These are phyloP conservation scores for Vitis hybrid DNA, from an alignment of 177 flowering plant species.

Conservation along the genomic window DNA sequence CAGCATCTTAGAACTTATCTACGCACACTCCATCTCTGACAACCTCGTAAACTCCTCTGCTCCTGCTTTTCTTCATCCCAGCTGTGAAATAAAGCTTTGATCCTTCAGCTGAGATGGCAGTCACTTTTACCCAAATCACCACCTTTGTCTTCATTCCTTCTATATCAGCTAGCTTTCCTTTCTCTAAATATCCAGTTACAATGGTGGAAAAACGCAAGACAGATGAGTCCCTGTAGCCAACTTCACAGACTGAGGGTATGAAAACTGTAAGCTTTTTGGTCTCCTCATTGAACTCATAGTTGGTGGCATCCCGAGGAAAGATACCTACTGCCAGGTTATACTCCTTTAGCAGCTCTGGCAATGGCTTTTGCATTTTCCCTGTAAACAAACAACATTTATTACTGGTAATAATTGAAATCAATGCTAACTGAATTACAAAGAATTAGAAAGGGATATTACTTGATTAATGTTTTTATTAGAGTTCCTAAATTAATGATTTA, in stretches of 20 bases:
- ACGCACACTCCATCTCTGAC: slow-evolving; percentile 68
- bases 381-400: slow-evolving; percentile 11
- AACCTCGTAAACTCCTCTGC: slow-evolving; percentile 80
- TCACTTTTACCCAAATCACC: slow-evolving; percentile 87
- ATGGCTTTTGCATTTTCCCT: slow-evolving; percentile 95
- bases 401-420: no score
- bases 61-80: slow-evolving; percentile 77
- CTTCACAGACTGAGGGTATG: slow-evolving; percentile 83
- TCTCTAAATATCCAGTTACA: slow-evolving; percentile 78
- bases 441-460: no score
- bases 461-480: no score
- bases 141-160: slow-evolving; percentile 94
- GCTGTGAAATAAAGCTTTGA: slow-evolving; percentile 71
- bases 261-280: slow-evolving; percentile 74
- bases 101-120: slow-evolving; percentile 66
- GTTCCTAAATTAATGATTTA: no score
- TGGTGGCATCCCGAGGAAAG: slow-evolving; percentile 94
- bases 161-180: slow-evolving; percentile 78
- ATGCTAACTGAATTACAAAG: no score
- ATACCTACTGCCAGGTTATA: slow-evolving; percentile 76
- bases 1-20: slow-evolving; percentile 43
- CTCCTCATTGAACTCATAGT: slow-evolving; percentile 92
- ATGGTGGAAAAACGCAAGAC: slow-evolving; percentile 63
- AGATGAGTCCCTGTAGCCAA: slow-evolving; percentile 87
- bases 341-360: slow-evolving; percentile 80